phyloP scores from a whole-genome alignment of 2,329 filamentous ascomycete species.

The Ophiostoma populinum region DNA sequence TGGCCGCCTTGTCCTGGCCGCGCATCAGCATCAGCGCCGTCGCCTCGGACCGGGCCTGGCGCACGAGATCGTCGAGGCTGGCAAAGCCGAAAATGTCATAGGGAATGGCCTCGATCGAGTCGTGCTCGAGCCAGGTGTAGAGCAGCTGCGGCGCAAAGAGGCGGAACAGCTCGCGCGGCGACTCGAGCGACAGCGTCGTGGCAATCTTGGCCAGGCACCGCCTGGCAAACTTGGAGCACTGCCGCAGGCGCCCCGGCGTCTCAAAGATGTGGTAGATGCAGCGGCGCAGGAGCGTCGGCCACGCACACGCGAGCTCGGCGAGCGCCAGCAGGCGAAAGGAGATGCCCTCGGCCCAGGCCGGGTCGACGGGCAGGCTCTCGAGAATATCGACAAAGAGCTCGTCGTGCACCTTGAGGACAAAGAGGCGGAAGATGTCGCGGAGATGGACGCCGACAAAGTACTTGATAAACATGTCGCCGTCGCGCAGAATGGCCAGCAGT shows the following conservation, averaged over 20 bases:
- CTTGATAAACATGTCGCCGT: constrained; percentile 53
- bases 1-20: constrained; percentile 45
- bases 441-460: constrained; percentile 55
- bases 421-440: constrained; percentile 61
- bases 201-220: constrained; percentile 55
- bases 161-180: constrained; percentile 55
- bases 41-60: constrained; percentile 57
- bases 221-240: constrained; percentile 51
- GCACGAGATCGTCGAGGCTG: constrained; percentile 49
- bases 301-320: constrained; percentile 58
- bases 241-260: constrained; percentile 54
- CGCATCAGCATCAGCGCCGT: constrained; percentile 72
- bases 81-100: constrained; percentile 71
- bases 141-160: constrained; percentile 80
- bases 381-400: constrained; percentile 71
- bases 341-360: constrained; percentile 62
- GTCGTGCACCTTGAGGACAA: constrained; percentile 68
- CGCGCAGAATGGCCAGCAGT: constrained; percentile 54
- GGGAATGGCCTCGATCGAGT: constrained; percentile 55
- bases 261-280: constrained; percentile 93
- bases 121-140: constrained; percentile 69
- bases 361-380: constrained; percentile 57
- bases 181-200: constrained; percentile 41
- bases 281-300: constrained; percentile 71
- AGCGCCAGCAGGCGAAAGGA: constrained; percentile 65